Conservation (phyloP, 1,284 basidiomycete species). For the Papiliotrema laurentii region DNA sequence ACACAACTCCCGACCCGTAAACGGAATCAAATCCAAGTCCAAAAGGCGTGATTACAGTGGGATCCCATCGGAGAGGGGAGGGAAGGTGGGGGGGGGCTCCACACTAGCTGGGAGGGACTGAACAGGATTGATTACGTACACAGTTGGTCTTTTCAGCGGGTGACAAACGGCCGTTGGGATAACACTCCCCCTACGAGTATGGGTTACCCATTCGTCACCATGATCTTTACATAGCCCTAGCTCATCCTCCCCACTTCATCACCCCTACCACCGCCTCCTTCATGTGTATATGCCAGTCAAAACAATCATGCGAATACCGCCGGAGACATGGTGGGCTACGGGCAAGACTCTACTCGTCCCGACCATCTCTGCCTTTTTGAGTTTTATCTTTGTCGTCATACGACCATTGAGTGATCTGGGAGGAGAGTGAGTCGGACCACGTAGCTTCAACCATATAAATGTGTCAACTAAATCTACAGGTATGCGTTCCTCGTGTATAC, state of each 20-base stretch:
- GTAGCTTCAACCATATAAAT: background rate
- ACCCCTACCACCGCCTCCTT: too few relatives aligned
- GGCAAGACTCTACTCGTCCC: conserved; percentile 18
- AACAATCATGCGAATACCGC: background rate
- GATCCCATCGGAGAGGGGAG: too few relatives aligned
- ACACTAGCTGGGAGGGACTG: too few relatives aligned
- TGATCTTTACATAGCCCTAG: background rate
- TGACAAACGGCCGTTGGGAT: too few relatives aligned
- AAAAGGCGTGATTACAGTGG: too few relatives aligned
- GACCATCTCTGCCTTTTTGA: conserved; percentile 31
- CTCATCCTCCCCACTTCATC: background rate
- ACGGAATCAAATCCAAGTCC: too few relatives aligned
- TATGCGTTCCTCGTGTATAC: conserved; percentile 47
- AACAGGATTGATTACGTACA: too few relatives aligned
- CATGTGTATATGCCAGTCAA: too few relatives aligned
- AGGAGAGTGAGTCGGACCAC: conserved; percentile 30
- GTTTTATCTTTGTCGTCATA: conserved; percentile 37
- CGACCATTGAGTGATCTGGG: conserved; percentile 27
- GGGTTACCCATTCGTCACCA: background rate
- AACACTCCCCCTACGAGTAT: too few relatives aligned
- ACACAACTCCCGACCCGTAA: too few relatives aligned
- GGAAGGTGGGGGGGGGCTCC: too few relatives aligned
- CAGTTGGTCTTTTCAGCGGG: too few relatives aligned
- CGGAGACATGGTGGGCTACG: background rate
- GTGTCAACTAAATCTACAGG: conserved; percentile 15